Evolutionary conservation across 2,329 filamentous ascomycete genomes (phyloP), one percentile per base, ranked within the genome.

Genomic region (Ramichloridium luteum): DNA sequence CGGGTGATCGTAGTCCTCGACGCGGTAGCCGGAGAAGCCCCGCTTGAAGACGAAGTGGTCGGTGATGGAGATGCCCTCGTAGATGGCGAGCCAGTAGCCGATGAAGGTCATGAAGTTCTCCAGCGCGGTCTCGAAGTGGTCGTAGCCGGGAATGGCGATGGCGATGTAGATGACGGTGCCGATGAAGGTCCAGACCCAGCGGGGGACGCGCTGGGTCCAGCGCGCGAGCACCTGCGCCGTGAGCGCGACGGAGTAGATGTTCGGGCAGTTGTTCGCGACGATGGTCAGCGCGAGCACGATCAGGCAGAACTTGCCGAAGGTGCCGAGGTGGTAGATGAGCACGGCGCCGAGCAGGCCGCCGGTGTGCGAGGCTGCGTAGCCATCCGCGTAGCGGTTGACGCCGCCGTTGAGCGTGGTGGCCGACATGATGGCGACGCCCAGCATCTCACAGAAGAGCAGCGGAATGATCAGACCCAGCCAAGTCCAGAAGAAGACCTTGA

Each of bases 61-160:
- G 2, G 65, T 60, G 12, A 82, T 51, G 1, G 70, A 62, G 40
- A 83, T 70, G 28, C 70, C 76, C 41, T 73, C 69, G 57, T 83
- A 84, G 45, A 83, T 80, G 28, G 77, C 72, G 2, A 83, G 64
- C 77, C 79, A 84, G 60, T 83, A 84, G 2, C 70, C 71, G 46
- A 57, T 48, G 38, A 47, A 55, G 39, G 47, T 50, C 72, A 83
- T 79, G 57, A 83, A 80, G 55, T 80, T 77, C 50, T 77, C 68
- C 10, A 83, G 62, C 3, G 78, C 67, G 5, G 54, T 50, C 41
- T 74, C 70, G 51, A 82, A 82, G 48, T 76, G 63, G 4, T 56
- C 57, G 57, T 80, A 81, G 2, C 75, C 79, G 0, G 77, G 75
- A 31, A 84, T 77, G 6, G 75, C 71, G 45, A 83, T 74, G 14